phyloP scores from a whole-genome alignment of 2,329 filamentous ascomycete species.

The Colletotrichum tanaceti region DNA sequence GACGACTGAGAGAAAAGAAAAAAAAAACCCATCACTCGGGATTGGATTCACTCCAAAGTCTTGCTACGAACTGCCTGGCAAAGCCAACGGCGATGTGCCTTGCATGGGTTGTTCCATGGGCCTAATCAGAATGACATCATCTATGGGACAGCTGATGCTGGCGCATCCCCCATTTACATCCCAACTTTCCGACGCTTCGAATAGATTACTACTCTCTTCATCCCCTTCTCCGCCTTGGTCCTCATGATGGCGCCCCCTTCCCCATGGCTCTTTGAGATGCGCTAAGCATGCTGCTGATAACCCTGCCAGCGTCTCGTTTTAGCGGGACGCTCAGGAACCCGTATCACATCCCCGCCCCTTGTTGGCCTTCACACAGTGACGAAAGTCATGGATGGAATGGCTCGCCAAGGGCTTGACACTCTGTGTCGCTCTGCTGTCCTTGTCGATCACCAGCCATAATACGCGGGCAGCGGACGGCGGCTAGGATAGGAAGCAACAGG shows the following conservation, averaged over 20 bases:
- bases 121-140: constrained; percentile 33
- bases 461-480: background rate
- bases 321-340: constrained; percentile 37
- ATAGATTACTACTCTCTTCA: constrained; percentile 37
- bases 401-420: constrained; percentile 2
- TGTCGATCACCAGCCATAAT: constrained; percentile 9
- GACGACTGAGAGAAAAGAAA: background rate
- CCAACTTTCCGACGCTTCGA: constrained; percentile 40
- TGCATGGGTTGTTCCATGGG: constrained; percentile 25
- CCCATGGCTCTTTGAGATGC: constrained; percentile 5
- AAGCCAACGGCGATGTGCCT: constrained; percentile 17
- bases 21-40: background rate
- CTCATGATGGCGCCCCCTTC: constrained; percentile 11
- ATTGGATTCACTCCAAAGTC: constrained; percentile 2
- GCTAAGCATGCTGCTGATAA: constrained; percentile 26
- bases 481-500: background rate
- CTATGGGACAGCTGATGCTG: background rate
- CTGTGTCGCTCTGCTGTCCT: constrained; percentile 7
- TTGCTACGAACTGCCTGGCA: background rate
- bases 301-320: constrained; percentile 33
- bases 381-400: constrained; percentile 18
- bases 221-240: constrained; percentile 16
- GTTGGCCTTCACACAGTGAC: constrained; percentile 16
- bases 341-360: constrained; percentile 13
- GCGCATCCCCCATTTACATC: constrained; percentile 20